Evolutionary conservation across 768 basidiomycete species (phyloP).

Genomic region (Gloeophyllum trabeum): DNA sequence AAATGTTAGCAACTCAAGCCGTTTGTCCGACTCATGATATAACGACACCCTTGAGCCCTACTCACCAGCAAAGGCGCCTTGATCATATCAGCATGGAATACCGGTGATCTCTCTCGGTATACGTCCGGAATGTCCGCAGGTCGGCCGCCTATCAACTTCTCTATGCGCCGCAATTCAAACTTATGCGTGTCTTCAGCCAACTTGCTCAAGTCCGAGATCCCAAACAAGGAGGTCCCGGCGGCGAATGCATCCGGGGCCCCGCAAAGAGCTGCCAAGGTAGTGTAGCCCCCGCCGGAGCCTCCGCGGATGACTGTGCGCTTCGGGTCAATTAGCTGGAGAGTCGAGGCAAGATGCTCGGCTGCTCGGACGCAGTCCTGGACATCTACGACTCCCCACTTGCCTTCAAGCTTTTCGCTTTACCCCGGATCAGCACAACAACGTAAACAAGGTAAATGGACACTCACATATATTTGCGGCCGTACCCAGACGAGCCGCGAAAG

Average conservation of each 20-base stretch:
- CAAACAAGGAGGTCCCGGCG: constrained; percentile 55
- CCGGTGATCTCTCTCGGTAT: constrained; percentile 49
- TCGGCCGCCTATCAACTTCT: constrained; percentile 54
- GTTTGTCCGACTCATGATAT: background rate
- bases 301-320: constrained; percentile 61
- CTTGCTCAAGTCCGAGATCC: constrained; percentile 50
- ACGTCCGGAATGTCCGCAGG: constrained; percentile 39
- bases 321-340: constrained; percentile 47
- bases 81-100: constrained; percentile 53
- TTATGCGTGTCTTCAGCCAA: constrained; percentile 63
- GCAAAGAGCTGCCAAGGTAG: constrained; percentile 39
- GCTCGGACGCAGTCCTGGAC: constrained; percentile 56
- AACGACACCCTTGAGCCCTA: constrained; percentile 7
- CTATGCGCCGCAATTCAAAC: constrained; percentile 49
- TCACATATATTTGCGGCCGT: constrained; percentile 55
- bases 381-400: constrained; percentile 68
- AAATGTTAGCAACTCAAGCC: too few relatives aligned
- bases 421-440: background rate
- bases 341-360: constrained; percentile 32
- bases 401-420: constrained; percentile 37
- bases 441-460: constrained; percentile 3
- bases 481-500: constrained; percentile 66
- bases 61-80: constrained; percentile 51
- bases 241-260: constrained; percentile 38
- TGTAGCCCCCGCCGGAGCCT: constrained; percentile 65